Percentiles rank a stretch among this genome's conserved stretches.
Conservation (phyloP, 768 basidiomycete genomes). For the Crassisporium funariophilum region DNA sequence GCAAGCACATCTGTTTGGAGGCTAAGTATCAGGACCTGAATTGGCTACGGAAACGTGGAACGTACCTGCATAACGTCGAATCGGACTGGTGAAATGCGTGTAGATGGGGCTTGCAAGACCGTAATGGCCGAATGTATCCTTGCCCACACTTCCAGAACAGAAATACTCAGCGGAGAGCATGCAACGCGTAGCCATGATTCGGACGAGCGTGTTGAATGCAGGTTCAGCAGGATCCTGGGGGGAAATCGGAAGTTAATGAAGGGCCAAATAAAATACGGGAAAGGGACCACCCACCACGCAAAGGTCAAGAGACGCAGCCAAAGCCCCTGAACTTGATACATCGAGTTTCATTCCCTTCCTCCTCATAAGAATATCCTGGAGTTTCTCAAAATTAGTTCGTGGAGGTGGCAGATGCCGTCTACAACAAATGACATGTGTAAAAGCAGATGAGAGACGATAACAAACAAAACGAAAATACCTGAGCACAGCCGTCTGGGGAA, state of each 20-base stretch:
- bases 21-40: constrained; percentile 1
- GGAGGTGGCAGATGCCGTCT: constrained; percentile 94
- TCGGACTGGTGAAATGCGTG: constrained; percentile 98
- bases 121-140: constrained; percentile 95
- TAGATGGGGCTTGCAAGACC: constrained; percentile 97
- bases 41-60: constrained; percentile 2
- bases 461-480: constrained; percentile 45
- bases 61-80: constrained; percentile 90
- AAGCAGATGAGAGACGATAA: neutral
- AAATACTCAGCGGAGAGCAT: constrained; percentile 99
- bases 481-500: constrained; percentile 94
- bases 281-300: constrained; percentile 64
- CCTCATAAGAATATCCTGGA: constrained; percentile 90
- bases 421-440: neutral
- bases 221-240: constrained; percentile 77
- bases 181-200: constrained; percentile 98
- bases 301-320: constrained; percentile 85
- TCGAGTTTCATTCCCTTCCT: constrained; percentile 82
- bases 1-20: constrained; percentile 77
- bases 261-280: neutral
- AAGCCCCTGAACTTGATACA: constrained; percentile 86
- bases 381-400: constrained; percentile 89
- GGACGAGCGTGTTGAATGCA: constrained; percentile 94
- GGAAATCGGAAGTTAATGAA: neutral
- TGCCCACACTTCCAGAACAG: constrained; percentile 89